Evolutionary conservation across 345 rosid species (phyloP), one percentile per base, ranked within the genome.

Genomic region (Pistacia vera): DNA sequence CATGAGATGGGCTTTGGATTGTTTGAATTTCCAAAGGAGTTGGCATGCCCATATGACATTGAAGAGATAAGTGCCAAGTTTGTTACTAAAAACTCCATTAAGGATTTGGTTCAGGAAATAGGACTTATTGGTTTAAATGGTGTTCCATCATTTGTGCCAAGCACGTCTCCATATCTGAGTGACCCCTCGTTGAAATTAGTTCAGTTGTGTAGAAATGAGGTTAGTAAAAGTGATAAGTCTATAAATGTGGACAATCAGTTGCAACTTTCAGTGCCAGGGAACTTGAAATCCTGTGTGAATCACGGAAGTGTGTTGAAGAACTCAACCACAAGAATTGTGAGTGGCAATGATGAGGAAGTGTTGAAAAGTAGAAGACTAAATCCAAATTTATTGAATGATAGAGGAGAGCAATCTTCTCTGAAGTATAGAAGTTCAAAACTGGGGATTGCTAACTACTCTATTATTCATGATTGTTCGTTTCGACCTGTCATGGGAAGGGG

Each of bases 111-210:
- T 70, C 72, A 63, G 80, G 80, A 75, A 61, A 83, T 83, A 35
- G 86, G 84, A 41, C 82, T 83, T 63, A 81, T 81, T 49, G 84
- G 86, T 75, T 78, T 83, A 63, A 71, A 80, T 64, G 84, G 86
- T 30, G 22, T 69, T 49, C 86, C 86, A 49, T 78, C 76, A 28
- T 75, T 80, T 60, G 73, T 83, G 71, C 66, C 80, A 14, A 63
- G 56, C 65, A 11, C 71, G 25, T 78, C 86, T 51, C 76, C 59
- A 9, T 72, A 78, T 75, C 80, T 75, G 58, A 57, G 25, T 58
- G 86, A 83, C 61, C 84, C 84, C n/a, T 30, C 75, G n/a, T 68
- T 83, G 54, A 80, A 63, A 74, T 66, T 83, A 52, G 46, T 63
- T 20, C 44, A 56, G 25, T 35, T 75, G 36, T 28, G 63, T 55